Conservation (phyloP, 768 basidiomycete genomes). For the Goffeauzyma gilvescens region DNA sequence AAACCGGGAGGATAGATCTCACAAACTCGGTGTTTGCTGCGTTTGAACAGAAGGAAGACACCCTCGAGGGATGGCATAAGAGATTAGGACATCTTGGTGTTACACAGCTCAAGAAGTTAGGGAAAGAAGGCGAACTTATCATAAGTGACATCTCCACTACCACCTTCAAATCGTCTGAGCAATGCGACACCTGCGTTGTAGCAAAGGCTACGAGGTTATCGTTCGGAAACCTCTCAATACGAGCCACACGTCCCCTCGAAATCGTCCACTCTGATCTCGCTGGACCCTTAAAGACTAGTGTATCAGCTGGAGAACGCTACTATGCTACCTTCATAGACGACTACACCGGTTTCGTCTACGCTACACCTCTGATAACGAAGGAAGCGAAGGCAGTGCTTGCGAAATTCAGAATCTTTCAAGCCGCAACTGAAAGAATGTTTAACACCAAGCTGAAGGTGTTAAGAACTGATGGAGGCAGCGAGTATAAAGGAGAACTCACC, state of each 20-base stretch:
- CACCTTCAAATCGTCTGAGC: constrained; percentile 2
- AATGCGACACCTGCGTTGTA: constrained; percentile 5
- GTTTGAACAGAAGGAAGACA: not conserved
- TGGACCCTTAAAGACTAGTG: constrained; percentile 1
- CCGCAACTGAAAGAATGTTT: not conserved
- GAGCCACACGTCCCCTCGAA: constrained; percentile 3
- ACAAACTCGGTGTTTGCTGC: too few relatives aligned
- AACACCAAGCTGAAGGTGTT: constrained; percentile 2
- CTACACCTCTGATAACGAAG: not conserved
- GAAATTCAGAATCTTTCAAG: not conserved
- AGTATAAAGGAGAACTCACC: constrained; percentile 3
- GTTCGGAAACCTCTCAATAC: constrained; percentile 1
- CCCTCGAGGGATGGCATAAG: constrained; percentile 3
- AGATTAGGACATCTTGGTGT: constrained; percentile 7
- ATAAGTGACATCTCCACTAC: not conserved
- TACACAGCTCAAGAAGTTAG: constrained; percentile 3
- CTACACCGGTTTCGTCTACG: constrained; percentile 3
- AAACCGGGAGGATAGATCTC: too few relatives aligned
- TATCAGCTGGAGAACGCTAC: not conserved
- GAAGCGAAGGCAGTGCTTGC: not conserved
- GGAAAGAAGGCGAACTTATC: not conserved
- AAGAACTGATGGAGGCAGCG: constrained; percentile 11
- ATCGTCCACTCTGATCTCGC: constrained; percentile 13
- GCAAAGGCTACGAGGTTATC: constrained; percentile 5
- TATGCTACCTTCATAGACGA: constrained; percentile 11